These are phyloP conservation scores for Lactarius hatsudake DNA, from an alignment of 768 basidiomycete genomes.

Conservation along the genomic window DNA sequence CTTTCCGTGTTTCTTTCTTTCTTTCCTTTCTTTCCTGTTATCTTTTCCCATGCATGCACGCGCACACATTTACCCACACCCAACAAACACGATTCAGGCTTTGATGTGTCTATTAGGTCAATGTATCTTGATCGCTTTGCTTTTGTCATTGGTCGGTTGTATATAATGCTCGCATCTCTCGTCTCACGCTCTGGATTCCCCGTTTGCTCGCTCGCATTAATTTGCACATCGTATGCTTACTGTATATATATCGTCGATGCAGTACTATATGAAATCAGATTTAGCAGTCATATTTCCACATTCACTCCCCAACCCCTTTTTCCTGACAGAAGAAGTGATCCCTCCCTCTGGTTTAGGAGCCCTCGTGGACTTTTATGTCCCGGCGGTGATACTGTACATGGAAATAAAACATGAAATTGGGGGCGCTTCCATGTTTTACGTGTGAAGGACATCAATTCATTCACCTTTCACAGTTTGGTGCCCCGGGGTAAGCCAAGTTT, in stretches of 20 bases:
- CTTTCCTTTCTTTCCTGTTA: neutral
- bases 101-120: conserved; percentile 12
- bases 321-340: neutral
- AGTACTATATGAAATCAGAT: conserved; percentile 1
- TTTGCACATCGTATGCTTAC: conserved; percentile 15
- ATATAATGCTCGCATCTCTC: conserved; percentile 15
- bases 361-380: neutral
- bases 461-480: neutral
- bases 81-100: neutral
- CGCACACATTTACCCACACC: neutral
- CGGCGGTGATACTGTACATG: neutral
- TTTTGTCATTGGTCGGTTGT: conserved; percentile 16
- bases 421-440: conserved; percentile 13
- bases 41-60: neutral
- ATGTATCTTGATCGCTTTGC: conserved; percentile 10
- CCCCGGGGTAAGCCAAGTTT: neutral
- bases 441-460: conserved; percentile 4
- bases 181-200: neutral
- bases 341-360: neutral
- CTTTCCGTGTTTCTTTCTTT: neutral
- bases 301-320: conserved; percentile 6
- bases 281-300: conserved; percentile 11
- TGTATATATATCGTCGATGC: conserved; percentile 16
- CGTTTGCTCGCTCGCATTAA: conserved; percentile 8
- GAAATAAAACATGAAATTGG: neutral